Evolutionary conservation across 495 filamentous ascomycete species (phyloP), one percentile per base, ranked within the genome.

Genomic region (Penicillium bovifimosum): DNA sequence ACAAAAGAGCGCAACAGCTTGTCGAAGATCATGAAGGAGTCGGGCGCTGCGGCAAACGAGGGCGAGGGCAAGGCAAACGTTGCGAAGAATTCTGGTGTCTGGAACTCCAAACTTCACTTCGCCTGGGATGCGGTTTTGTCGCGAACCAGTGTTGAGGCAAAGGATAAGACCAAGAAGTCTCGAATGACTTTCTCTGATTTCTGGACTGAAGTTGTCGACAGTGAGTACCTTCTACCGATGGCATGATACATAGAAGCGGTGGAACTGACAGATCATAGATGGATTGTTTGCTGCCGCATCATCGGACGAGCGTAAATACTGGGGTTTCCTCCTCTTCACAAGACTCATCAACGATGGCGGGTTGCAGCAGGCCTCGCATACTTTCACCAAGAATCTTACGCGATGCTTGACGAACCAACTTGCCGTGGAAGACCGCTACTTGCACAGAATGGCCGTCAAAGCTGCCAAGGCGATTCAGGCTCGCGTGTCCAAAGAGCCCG

Each of bases 191-290:
- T 96, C 62, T 71, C 73, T 42, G 80, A 87, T 32, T 91, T 96
- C 60, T 98, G 93, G 93, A 81, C 81, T n/a, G 83, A 87, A 17
- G 83, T 86, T 54, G 86, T 97, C 51, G 93, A 96, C 68, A 81
- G 85, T 88, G 65, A 79, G 86, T 79, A 43, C 17, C 44, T 34
- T 49, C 6, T 11, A 51, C 14, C 31, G 31, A 0, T 41, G 7
- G 5, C 10, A 9, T 49, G 2, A 10, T 18, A 24, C 56, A 10
- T 20, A 29, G 17, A 14, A 20, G 55, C 29, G 28, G 24, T 10
- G 24, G 20, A 51, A 41, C 50, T 59, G 36, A 61, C 54, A 55
- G 6, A 43, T 16, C 14, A 44, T 49, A 91, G 90, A 91, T 61
- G 83, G 85, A 27, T 73, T 96, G 7, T 96, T 96, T 62, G 83